Percentiles rank a stretch among this genome's conserved stretches.
phyloP scores from a whole-genome alignment of 139 green algal genomes.

The Pleodorina starrii region DNA sequence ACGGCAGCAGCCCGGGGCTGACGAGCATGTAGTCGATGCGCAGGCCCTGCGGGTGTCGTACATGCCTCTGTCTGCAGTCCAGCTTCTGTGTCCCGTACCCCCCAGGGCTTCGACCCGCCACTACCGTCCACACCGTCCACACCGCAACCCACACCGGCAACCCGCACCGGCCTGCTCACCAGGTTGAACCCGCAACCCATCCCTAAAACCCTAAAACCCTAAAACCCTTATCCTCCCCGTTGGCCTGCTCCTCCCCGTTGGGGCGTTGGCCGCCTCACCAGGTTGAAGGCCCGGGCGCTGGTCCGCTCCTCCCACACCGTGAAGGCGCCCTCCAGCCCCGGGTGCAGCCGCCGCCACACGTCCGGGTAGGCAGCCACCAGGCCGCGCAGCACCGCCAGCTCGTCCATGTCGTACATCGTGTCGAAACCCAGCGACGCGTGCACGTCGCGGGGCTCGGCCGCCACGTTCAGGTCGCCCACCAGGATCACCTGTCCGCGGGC shows the following conservation, averaged over 20 bases:
- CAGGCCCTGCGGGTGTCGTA: conserved; percentile 66
- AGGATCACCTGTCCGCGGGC: conserved; percentile 54
- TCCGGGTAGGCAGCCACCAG: conserved; percentile 53
- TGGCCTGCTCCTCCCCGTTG: no score
- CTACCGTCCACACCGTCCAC: no score
- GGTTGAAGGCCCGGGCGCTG: conserved; percentile 78
- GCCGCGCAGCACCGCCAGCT: conserved; percentile 42
- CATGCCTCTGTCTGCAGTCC: no score
- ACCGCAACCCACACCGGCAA: no score
- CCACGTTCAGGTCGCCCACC: conserved; percentile 81
- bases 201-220: no score
- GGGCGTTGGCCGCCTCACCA: no score
- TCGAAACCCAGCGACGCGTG: conserved; percentile 55
- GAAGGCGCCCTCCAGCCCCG: conserved; percentile 53
- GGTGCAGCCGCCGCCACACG: conserved; percentile 74
- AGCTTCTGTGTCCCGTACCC: no score
- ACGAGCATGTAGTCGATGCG: conserved; percentile 82
- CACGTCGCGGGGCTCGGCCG: conserved; percentile 61
- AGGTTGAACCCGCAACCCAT: no score
- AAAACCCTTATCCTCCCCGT: no score
- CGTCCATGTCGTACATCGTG: conserved; percentile 27
- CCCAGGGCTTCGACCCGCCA: no score
- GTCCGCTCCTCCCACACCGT: conserved; percentile 83
- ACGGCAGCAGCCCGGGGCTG: conserved; percentile 63
- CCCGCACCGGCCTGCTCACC: no score